A percentile compares a stretch with the other conserved stretches of the same genome.
phyloP scores from a whole-genome alignment of 345 rosid species.

The Salix viminalis region DNA sequence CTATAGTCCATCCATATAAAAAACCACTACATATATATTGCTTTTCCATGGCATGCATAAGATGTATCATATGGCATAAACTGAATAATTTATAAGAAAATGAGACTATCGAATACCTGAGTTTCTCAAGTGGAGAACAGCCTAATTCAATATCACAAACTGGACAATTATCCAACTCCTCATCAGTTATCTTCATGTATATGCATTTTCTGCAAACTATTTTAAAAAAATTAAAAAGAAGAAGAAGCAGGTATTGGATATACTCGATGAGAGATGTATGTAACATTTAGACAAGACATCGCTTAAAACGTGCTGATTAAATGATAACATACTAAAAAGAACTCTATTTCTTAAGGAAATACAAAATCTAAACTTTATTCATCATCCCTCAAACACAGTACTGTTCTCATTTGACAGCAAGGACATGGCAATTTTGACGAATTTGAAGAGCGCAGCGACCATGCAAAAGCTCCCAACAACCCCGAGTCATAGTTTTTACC shows the following conservation, averaged over 20 bases:
- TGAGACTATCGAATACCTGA: constrained; percentile 34
- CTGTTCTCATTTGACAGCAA: background rate
- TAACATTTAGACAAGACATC: background rate
- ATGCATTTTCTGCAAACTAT: constrained; percentile 57
- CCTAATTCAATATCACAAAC: constrained; percentile 40
- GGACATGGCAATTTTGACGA: background rate
- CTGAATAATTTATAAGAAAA: background rate
- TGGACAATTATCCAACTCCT: constrained; percentile 36
- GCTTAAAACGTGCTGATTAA: background rate
- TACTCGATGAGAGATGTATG: background rate
- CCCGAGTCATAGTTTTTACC: background rate
- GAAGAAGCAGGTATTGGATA: constrained; percentile 3
- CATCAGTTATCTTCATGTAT: constrained; percentile 29
- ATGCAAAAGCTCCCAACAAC: background rate
- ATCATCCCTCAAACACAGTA: background rate
- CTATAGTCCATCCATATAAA: background rate
- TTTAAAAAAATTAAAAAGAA: background rate
- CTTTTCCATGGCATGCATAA: background rate
- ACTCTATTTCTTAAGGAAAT: background rate
- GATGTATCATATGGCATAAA: background rate
- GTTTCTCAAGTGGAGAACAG: constrained; percentile 41
- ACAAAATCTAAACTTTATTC: background rate
- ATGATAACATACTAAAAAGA: background rate
- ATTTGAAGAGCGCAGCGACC: background rate
- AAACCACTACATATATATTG: background rate